phyloP scores from a whole-genome alignment of 1,139 yeast species.

The Hanseniaspora uvarum region DNA sequence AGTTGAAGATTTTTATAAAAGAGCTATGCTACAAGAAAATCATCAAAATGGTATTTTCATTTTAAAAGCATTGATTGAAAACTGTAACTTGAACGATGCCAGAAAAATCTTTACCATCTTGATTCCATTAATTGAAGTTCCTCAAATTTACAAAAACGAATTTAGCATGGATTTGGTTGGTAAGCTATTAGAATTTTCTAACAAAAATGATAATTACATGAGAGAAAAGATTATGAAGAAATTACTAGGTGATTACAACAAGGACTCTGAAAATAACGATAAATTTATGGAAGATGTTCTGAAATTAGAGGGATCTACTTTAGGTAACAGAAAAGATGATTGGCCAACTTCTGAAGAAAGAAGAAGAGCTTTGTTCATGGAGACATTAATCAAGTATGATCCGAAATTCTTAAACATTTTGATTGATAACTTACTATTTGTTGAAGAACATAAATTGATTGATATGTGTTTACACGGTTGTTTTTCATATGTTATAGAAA shows the following conservation, averaged over 20 bases:
- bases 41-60: slow-evolving; percentile 67
- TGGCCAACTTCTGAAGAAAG: slow-evolving; percentile 90
- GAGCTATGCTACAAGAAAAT: slow-evolving; percentile 36
- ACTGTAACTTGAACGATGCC: slow-evolving; percentile 44
- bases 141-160: slow-evolving; percentile 14
- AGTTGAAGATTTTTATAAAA: slow-evolving; percentile 57
- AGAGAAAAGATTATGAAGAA: slow-evolving; percentile 56
- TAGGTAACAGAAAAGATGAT: slow-evolving; percentile 73
- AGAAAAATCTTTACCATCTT: slow-evolving; percentile 49
- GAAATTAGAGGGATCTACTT: slow-evolving; percentile 55
- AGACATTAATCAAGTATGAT: slow-evolving; percentile 60
- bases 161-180: slow-evolving; percentile 52
- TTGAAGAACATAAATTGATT: slow-evolving; percentile 48
- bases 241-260: slow-evolving; percentile 45
- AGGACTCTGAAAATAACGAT: slow-evolving; percentile 33
- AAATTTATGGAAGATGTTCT: slow-evolving; percentile 59
- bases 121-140: slow-evolving; percentile 17
- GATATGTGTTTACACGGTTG: slow-evolving; percentile 82
- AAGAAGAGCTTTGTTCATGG: slow-evolving; percentile 65
- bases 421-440: slow-evolving; percentile 49
- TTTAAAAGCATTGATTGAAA: slow-evolving; percentile 54
- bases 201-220: slow-evolving; percentile 47
- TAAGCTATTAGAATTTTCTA: slow-evolving; percentile 60
- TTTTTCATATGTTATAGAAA: slow-evolving; percentile 74
- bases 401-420: slow-evolving; percentile 46